Evolutionary conservation across 257 asterid genomes (phyloP).

Genomic region (Solanum rostratum): DNA sequence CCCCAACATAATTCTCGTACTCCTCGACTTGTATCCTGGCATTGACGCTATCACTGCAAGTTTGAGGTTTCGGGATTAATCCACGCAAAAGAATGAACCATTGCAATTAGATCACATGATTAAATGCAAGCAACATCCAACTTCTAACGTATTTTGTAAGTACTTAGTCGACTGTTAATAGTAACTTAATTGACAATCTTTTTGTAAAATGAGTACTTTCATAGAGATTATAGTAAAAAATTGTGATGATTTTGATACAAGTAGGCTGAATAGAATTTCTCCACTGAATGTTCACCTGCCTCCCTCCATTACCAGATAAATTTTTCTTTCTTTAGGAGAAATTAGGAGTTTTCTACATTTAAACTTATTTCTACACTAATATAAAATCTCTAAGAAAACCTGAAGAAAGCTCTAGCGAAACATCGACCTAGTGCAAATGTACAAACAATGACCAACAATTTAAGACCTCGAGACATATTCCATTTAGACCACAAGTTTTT

Average conservation of each 20-base stretch:
- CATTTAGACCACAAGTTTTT: background rate
- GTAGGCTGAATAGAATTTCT: background rate
- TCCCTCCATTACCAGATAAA: background rate
- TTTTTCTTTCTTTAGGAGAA: background rate
- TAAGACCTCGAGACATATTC: background rate
- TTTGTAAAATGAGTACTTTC: background rate
- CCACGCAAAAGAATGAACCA: background rate
- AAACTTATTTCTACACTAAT: background rate
- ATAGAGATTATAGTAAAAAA: background rate
- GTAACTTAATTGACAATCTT: background rate
- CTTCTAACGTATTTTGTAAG: background rate
- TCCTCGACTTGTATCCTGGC: slow-evolving; percentile 59
- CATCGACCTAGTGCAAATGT: background rate
- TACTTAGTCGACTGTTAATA: background rate
- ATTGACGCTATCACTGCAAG: slow-evolving; percentile 49
- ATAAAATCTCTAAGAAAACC: background rate
- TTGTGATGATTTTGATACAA: background rate
- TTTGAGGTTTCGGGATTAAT: background rate
- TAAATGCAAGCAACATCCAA: background rate
- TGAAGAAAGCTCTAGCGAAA: background rate
- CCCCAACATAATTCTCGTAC: slow-evolving; percentile 37
- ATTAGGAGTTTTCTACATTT: background rate
- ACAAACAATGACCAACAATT: background rate
- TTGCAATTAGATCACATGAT: background rate
- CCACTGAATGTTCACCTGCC: background rate